Percentiles rank a stretch among this genome's conserved stretches.
Evolutionary conservation across 306 rosid species (phyloP).

Genomic region (Lagenaria siceraria): DNA sequence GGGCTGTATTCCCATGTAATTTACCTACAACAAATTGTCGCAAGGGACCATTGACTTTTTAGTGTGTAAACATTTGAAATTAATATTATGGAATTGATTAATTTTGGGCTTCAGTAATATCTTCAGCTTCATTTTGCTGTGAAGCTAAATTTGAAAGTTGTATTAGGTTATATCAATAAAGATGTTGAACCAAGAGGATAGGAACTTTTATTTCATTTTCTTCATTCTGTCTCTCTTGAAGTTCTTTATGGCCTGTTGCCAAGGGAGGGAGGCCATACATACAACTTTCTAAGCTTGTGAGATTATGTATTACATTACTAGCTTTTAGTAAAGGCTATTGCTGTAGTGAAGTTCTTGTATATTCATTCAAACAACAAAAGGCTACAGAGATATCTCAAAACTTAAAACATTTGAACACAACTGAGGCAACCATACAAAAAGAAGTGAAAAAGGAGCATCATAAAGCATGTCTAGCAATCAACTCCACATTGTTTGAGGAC

Average conservation of each 20-base stretch:
- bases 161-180: too few species aligned
- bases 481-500: conserved; percentile 82
- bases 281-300: background rate
- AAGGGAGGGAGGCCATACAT: too few species aligned
- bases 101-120: background rate
- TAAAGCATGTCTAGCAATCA: conserved; percentile 44
- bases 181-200: background rate
- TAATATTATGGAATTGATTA: background rate
- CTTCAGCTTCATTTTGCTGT: too few species aligned
- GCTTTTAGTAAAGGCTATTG: background rate
- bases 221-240: background rate
- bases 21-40: background rate
- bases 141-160: background rate
- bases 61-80: background rate
- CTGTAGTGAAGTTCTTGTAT: background rate
- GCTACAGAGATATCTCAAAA: background rate
- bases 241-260: too few species aligned
- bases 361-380: conserved; percentile 1
- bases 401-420: background rate
- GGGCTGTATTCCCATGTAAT: background rate
- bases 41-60: background rate
- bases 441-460: conserved; percentile 7
- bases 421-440: background rate
- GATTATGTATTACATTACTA: background rate
- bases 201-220: background rate